Conservation (phyloP, 352 stramenopile genomes). For the Blastocystis sp. region DNA sequence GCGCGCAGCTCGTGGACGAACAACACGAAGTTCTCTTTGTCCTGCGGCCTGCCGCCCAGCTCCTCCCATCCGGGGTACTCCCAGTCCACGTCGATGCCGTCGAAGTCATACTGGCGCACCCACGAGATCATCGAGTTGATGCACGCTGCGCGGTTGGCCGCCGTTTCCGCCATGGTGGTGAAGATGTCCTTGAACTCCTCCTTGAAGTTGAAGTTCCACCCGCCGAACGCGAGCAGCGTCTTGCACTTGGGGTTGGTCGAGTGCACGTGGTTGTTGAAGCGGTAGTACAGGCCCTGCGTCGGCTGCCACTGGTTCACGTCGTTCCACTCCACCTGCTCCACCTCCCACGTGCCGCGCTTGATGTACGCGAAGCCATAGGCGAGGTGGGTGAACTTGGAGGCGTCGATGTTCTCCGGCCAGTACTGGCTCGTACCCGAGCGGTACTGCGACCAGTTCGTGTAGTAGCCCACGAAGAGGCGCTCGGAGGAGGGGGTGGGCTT, state of each 20-base stretch:
- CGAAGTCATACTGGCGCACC: conserved; percentile 49
- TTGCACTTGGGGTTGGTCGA: conserved; percentile 50
- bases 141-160: conserved; percentile 32
- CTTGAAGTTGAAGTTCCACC: conserved; percentile 66
- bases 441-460: conserved; percentile 63
- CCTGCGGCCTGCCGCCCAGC: conserved; percentile 49
- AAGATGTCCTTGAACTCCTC: conserved; percentile 65
- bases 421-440: conserved; percentile 39
- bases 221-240: conserved; percentile 52
- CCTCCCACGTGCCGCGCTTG: conserved; percentile 28
- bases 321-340: conserved; percentile 63
- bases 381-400: conserved; percentile 46
- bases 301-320: conserved; percentile 60
- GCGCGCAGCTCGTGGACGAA: conserved; percentile 39
- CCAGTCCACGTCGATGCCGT: conserved; percentile 61
- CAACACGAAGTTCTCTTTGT: conserved; percentile 48
- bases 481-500: background rate
- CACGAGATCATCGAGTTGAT: conserved; percentile 59
- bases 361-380: conserved; percentile 60
- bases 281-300: conserved; percentile 41
- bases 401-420: conserved; percentile 50
- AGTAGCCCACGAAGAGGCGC: conserved; percentile 43
- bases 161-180: conserved; percentile 45
- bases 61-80: conserved; percentile 37
- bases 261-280: conserved; percentile 49